Evolutionary conservation across 192 early-diverging fungal species (phyloP).

Genomic region (Coemansia biformis): DNA sequence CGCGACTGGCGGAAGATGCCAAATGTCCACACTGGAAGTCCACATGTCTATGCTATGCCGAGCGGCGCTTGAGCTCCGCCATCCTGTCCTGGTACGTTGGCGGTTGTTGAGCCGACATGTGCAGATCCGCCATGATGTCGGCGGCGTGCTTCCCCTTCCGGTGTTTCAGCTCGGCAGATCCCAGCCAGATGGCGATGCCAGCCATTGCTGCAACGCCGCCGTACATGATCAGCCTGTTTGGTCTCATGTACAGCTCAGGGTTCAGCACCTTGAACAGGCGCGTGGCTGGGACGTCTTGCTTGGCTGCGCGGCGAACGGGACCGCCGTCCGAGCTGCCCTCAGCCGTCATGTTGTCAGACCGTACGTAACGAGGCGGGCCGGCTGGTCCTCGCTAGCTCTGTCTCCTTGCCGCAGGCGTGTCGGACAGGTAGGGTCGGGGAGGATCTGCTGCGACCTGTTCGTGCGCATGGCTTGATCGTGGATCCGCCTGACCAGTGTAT

Average conservation of each 20-base stretch:
- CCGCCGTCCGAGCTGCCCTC: not conserved
- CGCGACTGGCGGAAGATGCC: too few species aligned
- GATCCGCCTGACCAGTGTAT: too few species aligned
- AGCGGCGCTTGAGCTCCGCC: constrained; percentile 34
- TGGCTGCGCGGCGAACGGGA: not conserved
- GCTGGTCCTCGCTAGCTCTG: not conserved
- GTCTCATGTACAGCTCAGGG: constrained; percentile 48
- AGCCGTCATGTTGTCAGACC: too few species aligned
- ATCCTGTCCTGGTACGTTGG: constrained; percentile 43
- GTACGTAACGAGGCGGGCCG: too few species aligned
- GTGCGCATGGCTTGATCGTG: too few species aligned
- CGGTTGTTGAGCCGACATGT: not conserved
- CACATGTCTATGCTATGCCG: too few species aligned
- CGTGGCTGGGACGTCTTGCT: constrained; percentile 32
- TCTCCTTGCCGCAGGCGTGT: too few species aligned
- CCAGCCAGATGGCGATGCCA: constrained; percentile 36
- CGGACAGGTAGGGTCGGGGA: too few species aligned
- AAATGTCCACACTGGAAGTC: too few species aligned
- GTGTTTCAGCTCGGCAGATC: constrained; percentile 31
- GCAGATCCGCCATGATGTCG: not conserved
- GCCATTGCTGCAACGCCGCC: constrained; percentile 31
- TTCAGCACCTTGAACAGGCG: constrained; percentile 48
- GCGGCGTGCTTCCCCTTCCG: constrained; percentile 12
- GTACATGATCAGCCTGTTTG: constrained; percentile 43
- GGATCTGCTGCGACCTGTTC: too few species aligned